A percentile compares a stretch with the other conserved stretches of the same genome.
Conservation (phyloP, 164 flowering plant species). For the Annona cherimola region DNA sequence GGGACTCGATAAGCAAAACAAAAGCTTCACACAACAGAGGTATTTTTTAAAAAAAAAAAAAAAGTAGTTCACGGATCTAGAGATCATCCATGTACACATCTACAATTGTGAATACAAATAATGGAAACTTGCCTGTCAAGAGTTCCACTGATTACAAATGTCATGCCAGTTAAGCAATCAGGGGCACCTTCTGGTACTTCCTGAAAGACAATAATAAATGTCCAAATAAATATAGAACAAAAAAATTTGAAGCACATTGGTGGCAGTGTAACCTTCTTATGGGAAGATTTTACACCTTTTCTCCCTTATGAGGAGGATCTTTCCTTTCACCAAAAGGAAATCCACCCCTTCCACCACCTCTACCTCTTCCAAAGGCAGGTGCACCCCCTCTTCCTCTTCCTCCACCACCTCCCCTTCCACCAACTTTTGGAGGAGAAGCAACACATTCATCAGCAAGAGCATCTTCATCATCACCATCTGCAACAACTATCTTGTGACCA, state of each 20-base stretch:
- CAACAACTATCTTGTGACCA: slow-evolving; percentile 32
- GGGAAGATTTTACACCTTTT: slow-evolving; percentile 49
- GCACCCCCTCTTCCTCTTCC: slow-evolving; percentile 25
- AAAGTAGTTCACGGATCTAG: neutral
- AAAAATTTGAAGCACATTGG: neutral
- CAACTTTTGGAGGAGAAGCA: slow-evolving; percentile 31
- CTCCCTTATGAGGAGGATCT: slow-evolving; percentile 98
- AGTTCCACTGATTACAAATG: slow-evolving; percentile 97
- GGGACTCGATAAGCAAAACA: neutral
- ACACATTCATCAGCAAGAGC: slow-evolving; percentile 32
- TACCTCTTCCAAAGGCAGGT: slow-evolving; percentile 51
- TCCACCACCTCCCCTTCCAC: slow-evolving; percentile 55
- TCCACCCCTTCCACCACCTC: slow-evolving; percentile 88
- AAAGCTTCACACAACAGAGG: neutral
- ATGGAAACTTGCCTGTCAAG: slow-evolving; percentile 73
- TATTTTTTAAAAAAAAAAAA: neutral
- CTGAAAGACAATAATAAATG: slow-evolving; percentile 31
- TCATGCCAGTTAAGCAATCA: slow-evolving; percentile 75
- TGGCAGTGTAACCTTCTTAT: neutral
- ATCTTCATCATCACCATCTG: slow-evolving; percentile 49
- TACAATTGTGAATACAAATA: neutral
- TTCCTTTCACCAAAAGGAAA: slow-evolving; percentile 91
- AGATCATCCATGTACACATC: neutral
- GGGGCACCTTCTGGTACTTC: slow-evolving; percentile 95
- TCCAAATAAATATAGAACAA: slow-evolving; percentile 10